Evolutionary conservation across 2,329 filamentous ascomycete genomes (phyloP).

Genomic region (Cephalotrichum gorgonifer): DNA sequence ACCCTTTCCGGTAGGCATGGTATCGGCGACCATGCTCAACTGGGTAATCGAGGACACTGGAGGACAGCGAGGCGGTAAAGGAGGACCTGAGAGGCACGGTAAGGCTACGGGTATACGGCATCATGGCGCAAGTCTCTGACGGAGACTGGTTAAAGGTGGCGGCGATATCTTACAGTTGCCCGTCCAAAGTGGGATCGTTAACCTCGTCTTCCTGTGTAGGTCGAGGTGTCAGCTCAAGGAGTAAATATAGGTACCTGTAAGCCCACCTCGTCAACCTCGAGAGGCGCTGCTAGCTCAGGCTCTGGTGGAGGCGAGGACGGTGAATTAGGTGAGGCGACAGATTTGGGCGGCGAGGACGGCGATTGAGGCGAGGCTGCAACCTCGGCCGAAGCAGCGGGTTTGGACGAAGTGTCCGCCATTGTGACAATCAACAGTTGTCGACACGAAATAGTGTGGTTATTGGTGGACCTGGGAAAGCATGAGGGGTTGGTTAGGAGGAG

Average conservation of each 20-base stretch:
- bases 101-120: background rate
- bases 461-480: no score
- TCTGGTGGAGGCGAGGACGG: background rate
- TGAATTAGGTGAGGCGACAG: background rate
- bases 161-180: background rate
- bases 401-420: background rate
- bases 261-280: background rate
- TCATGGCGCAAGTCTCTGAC: background rate
- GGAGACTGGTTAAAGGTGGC: background rate
- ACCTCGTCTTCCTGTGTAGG: background rate
- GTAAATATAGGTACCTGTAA: background rate
- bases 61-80: constrained; percentile 14
- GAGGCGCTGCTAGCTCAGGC: background rate
- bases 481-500: no score
- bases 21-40: constrained; percentile 31
- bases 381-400: background rate
- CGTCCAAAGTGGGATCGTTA: background rate
- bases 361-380: background rate
- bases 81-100: background rate
- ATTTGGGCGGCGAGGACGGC: background rate
- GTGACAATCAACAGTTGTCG: no score
- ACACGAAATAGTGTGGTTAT: no score
- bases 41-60: constrained; percentile 21
- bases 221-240: background rate
- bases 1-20: constrained; percentile 23